Conservation (phyloP, 1,284 basidiomycete species). For the Ceratobasidium sp. region DNA sequence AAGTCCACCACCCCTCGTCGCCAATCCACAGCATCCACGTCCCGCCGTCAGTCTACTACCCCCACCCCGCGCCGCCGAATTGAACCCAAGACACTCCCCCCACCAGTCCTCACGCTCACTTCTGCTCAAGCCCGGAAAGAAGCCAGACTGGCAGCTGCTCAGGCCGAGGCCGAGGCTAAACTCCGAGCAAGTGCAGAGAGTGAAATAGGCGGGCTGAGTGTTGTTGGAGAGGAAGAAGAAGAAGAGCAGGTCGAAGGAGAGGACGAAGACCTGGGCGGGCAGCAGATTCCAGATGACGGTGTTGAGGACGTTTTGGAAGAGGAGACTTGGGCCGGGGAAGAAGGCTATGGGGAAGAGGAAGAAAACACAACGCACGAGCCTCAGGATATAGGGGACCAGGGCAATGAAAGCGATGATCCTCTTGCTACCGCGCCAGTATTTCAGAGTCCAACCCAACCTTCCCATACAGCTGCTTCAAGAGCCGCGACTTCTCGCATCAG, state of each 20-base stretch:
- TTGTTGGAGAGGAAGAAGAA: constrained; percentile 12
- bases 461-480: not conserved
- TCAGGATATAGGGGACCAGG: not conserved
- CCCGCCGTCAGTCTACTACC: constrained; percentile 1
- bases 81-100: constrained; percentile 29
- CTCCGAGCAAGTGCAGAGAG: constrained; percentile 6
- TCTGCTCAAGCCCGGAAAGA: constrained; percentile 13
- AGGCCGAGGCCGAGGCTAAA: constrained; percentile 23
- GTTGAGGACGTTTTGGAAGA: too few relatives aligned
- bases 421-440: not conserved
- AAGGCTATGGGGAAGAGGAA: not conserved
- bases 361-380: not conserved
- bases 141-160: constrained; percentile 16
- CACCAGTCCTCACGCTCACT: constrained; percentile 7
- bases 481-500: not conserved
- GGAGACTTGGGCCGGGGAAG: not conserved
- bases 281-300: too few relatives aligned
- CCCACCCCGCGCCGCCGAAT: constrained; percentile 2
- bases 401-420: constrained; percentile 1
- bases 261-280: not conserved
- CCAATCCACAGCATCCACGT: not conserved
- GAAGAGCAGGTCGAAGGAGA: not conserved
- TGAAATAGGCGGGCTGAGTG: constrained; percentile 4
- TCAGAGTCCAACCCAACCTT: not conserved
- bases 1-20: constrained; percentile 15